Conservation (phyloP, 2,329 filamentous ascomycete species). For the Raffaelea ambrosiae region DNA sequence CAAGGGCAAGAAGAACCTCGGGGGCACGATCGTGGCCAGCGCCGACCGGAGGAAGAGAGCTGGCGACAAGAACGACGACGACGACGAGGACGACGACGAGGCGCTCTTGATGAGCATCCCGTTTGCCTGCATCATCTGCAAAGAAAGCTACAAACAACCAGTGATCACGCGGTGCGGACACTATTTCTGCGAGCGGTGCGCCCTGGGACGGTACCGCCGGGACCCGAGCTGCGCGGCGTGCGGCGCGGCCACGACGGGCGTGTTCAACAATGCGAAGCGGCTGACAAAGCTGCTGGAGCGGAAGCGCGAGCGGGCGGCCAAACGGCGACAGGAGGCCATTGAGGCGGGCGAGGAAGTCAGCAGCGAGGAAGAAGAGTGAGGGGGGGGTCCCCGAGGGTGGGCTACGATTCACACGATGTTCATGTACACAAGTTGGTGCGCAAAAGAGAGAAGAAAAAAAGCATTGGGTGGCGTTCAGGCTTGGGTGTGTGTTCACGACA, state of each 20-base stretch:
- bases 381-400: background rate
- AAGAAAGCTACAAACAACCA: conserved; percentile 66
- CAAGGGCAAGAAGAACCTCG: conserved; percentile 57
- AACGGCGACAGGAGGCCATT: conserved; percentile 44
- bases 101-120: conserved; percentile 75
- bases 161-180: conserved; percentile 87
- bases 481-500: too few relatives aligned
- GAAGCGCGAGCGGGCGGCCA: conserved; percentile 55
- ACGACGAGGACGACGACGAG: conserved; percentile 52
- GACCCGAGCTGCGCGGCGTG: conserved; percentile 83
- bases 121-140: conserved; percentile 84
- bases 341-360: conserved; percentile 42
- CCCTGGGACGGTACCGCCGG: conserved; percentile 75
- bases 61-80: conserved; percentile 21
- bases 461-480: background rate
- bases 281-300: conserved; percentile 71
- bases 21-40: conserved; percentile 53
- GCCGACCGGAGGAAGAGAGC: conserved; percentile 37
- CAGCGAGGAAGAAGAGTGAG: conserved; percentile 29
- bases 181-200: conserved; percentile 91
- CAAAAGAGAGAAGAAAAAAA: background rate
- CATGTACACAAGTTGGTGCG: background rate
- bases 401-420: background rate
- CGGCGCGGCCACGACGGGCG: conserved; percentile 70
- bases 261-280: conserved; percentile 82